These are phyloP conservation scores for Nepenthes mirabilis DNA, from an alignment of 148 eudicot species.

Conservation along the genomic window DNA sequence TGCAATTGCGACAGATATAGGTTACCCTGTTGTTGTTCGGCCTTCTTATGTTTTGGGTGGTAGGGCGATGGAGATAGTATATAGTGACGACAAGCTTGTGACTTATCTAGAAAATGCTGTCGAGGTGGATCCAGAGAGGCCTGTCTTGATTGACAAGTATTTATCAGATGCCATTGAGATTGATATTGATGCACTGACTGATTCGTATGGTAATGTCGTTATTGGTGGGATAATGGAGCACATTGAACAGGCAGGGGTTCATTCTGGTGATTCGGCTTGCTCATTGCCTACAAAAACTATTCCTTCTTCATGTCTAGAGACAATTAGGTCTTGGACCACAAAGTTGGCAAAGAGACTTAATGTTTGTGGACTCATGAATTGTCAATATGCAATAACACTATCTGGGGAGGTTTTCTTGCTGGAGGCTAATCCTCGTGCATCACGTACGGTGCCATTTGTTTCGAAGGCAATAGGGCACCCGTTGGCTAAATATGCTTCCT, in stretches of 20 bases:
- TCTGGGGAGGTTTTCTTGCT: conserved; percentile 82
- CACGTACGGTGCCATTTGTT: conserved; percentile 87
- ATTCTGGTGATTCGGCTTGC: conserved; percentile 98
- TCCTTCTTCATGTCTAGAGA: conserved; percentile 49
- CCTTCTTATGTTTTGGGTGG: conserved; percentile 98
- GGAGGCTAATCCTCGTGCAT: conserved; percentile 98
- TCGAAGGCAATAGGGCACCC: conserved; percentile 98
- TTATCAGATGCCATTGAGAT: conserved; percentile 85
- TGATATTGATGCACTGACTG: conserved; percentile 82
- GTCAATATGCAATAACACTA: conserved; percentile 86
- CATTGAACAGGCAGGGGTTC: conserved; percentile 97
- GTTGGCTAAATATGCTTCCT: conserved; percentile 85
- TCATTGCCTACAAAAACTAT: conserved; percentile 73
- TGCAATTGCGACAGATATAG: conserved; percentile 75
- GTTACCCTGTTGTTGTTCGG: conserved; percentile 94
- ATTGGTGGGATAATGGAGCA: conserved; percentile 99
- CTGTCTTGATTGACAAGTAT: conserved; percentile 76
- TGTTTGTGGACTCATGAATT: conserved; percentile 92
- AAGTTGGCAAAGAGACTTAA: conserved; percentile 75
- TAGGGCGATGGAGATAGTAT: conserved; percentile 95
- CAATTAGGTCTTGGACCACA: conserved; percentile 81
- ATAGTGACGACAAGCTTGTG: conserved; percentile 71
- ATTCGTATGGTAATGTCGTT: conserved; percentile 73
- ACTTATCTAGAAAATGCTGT: conserved; percentile 79
- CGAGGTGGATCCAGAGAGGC: conserved; percentile 87